Evolutionary conservation across 768 basidiomycete species (phyloP).

Genomic region (Tulasnella sp.): DNA sequence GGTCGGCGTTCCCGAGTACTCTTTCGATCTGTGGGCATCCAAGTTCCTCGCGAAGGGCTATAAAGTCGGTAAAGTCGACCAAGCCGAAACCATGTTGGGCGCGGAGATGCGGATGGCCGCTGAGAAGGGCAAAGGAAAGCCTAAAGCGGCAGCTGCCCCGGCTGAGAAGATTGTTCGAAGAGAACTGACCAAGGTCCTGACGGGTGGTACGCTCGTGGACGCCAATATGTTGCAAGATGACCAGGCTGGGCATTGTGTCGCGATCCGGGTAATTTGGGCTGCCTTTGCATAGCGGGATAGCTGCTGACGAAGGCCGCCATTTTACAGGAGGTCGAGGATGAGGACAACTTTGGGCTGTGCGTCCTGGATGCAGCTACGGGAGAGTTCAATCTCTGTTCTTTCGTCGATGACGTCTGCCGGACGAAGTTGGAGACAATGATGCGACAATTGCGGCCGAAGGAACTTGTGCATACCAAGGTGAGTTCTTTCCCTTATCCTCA

Average conservation of each 20-base stretch:
- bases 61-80: conserved; percentile 95
- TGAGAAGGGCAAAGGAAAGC: conserved; percentile 54
- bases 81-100: conserved; percentile 93
- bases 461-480: conserved; percentile 87
- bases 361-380: conserved; percentile 93
- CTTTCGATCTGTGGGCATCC: conserved; percentile 92
- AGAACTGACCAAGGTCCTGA: conserved; percentile 93
- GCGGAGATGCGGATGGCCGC: conserved; percentile 91
- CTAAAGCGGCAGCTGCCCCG: conserved; percentile 46
- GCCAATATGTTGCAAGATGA: conserved; percentile 84
- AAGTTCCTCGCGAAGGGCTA: conserved; percentile 62
- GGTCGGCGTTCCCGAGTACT: conserved; percentile 95
- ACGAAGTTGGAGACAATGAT: conserved; percentile 92
- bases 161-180: conserved; percentile 80
- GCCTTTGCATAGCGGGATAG: not conserved
- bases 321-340: conserved; percentile 41
- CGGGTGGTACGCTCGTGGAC: conserved; percentile 93
- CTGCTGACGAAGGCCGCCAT: not conserved
- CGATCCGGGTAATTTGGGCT: conserved; percentile 53
- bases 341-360: conserved; percentile 76
- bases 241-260: conserved; percentile 91
- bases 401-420: conserved; percentile 88
- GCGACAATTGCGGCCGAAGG: conserved; percentile 86
- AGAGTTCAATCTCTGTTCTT: conserved; percentile 85
- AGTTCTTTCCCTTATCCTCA: conserved; percentile 26